Percentiles rank a stretch among this genome's conserved stretches.
phyloP scores from a whole-genome alignment of 768 basidiomycete species.

The Kwoniella sp. region DNA sequence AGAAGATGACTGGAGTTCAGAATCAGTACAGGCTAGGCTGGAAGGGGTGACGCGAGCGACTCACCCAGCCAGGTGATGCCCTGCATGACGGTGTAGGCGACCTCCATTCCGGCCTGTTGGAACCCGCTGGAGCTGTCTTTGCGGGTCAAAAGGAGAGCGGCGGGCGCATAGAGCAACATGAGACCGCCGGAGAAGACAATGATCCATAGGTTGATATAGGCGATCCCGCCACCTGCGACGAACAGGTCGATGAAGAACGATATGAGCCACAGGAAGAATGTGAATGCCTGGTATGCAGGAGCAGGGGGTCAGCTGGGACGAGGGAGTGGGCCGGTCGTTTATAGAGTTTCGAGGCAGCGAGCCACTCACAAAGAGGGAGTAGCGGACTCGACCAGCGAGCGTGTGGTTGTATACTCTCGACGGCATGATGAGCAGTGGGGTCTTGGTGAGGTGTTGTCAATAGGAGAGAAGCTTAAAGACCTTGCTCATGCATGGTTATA shows the following conservation, averaged over 20 bases:
- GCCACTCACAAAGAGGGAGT: too few relatives aligned
- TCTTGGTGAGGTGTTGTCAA: too few relatives aligned
- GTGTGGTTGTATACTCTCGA: too few relatives aligned
- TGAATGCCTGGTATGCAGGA: too few relatives aligned
- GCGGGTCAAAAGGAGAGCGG: slow-evolving; percentile 12
- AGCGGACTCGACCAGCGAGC: too few relatives aligned
- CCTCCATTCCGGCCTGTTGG: slow-evolving; percentile 23
- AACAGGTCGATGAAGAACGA: neutral
- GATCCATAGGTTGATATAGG: neutral
- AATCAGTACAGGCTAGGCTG: neutral
- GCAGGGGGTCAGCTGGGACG: too few relatives aligned
- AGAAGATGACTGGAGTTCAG: neutral
- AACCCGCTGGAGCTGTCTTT: slow-evolving; percentile 7
- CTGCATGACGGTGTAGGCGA: slow-evolving; percentile 19
- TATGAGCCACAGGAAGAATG: neutral
- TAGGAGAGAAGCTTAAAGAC: too few relatives aligned
- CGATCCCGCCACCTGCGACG: neutral
- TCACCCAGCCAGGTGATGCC: slow-evolving; percentile 11
- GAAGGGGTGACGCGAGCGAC: neutral
- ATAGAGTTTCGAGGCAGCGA: too few relatives aligned
- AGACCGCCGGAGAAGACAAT: neutral
- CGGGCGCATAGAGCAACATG: slow-evolving; percentile 22
- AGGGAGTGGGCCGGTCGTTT: too few relatives aligned
- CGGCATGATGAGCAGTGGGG: too few relatives aligned
- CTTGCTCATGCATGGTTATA: too few relatives aligned